phyloP scores from a whole-genome alignment of 2,329 filamentous ascomycete genomes.

The Sporothrix pallida region DNA sequence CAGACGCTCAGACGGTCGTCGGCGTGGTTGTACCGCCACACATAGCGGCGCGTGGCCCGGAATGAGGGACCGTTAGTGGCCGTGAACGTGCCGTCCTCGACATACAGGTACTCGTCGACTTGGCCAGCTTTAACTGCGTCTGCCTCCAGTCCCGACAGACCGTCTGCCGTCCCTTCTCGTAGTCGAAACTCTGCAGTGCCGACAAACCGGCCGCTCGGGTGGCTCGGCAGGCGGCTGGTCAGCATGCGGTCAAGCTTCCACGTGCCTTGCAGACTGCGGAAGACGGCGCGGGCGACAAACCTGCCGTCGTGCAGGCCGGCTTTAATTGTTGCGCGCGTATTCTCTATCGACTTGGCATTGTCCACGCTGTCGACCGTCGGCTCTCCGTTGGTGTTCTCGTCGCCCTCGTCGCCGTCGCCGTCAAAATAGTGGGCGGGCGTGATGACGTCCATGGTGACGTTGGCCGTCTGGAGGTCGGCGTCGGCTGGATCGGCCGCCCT shows the following conservation, averaged over 20 bases:
- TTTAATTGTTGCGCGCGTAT: constrained; percentile 51
- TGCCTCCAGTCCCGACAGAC: constrained; percentile 39
- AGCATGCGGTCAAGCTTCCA: constrained; percentile 70
- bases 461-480: constrained; percentile 39
- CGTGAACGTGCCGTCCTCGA: constrained; percentile 69
- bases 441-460: constrained; percentile 59
- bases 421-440: constrained; percentile 60
- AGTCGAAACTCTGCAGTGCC: constrained; percentile 71
- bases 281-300: constrained; percentile 70
- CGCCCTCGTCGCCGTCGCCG: constrained; percentile 13
- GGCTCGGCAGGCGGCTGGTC: constrained; percentile 57
- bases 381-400: background rate
- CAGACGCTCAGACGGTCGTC: constrained; percentile 70
- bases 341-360: constrained; percentile 47
- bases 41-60: constrained; percentile 68
- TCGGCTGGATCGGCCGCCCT: constrained; percentile 38
- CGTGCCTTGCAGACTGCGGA: constrained; percentile 70
- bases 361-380: constrained; percentile 41
- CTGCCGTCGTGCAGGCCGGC: constrained; percentile 52
- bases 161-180: constrained; percentile 62
- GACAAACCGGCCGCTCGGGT: constrained; percentile 68
- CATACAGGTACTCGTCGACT: constrained; percentile 68
- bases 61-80: constrained; percentile 56
- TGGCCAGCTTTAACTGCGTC: constrained; percentile 41
- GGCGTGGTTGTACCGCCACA: constrained; percentile 71